phyloP scores from a whole-genome alignment of 2,329 filamentous ascomycete species.

The Ceratocystis alfenasii region DNA sequence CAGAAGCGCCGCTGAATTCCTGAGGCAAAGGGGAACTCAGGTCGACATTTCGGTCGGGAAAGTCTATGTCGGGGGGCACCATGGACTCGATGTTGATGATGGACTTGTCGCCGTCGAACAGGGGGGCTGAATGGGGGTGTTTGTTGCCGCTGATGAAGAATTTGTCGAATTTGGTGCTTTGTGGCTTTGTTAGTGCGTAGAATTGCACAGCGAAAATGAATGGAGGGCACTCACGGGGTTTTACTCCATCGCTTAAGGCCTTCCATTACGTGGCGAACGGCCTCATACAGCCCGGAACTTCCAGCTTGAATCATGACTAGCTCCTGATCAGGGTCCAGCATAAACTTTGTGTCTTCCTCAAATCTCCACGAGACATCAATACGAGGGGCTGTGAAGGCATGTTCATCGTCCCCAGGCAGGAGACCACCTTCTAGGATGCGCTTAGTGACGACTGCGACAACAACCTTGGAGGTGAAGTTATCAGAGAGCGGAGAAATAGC shows the following conservation, averaged over 20 bases:
- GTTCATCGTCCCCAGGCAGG: conserved; percentile 36
- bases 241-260: conserved; percentile 18
- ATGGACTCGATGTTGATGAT: conserved; percentile 10
- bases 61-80: conserved; percentile 3
- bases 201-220: conserved; percentile 1
- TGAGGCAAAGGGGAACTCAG: conserved; percentile 7
- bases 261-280: conserved; percentile 43
- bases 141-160: conserved; percentile 44
- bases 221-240: conserved; percentile 16
- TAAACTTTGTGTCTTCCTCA: conserved; percentile 37
- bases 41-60: neutral
- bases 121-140: conserved; percentile 25
- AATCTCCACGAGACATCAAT: conserved; percentile 65
- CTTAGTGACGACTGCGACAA: conserved; percentile 61
- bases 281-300: conserved; percentile 59
- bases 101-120: conserved; percentile 27
- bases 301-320: conserved; percentile 71
- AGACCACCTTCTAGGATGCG: conserved; percentile 50
- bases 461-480: conserved; percentile 51
- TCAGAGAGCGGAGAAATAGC: conserved; percentile 44
- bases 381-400: conserved; percentile 41
- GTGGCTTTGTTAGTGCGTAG: neutral
- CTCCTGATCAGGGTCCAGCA: conserved; percentile 56
- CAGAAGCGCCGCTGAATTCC: conserved; percentile 24
- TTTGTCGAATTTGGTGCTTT: conserved; percentile 47